A percentile compares a stretch with the other conserved stretches of the same genome.
phyloP scores from a whole-genome alignment of 331 rosid genomes.

The Quercus lobata region DNA sequence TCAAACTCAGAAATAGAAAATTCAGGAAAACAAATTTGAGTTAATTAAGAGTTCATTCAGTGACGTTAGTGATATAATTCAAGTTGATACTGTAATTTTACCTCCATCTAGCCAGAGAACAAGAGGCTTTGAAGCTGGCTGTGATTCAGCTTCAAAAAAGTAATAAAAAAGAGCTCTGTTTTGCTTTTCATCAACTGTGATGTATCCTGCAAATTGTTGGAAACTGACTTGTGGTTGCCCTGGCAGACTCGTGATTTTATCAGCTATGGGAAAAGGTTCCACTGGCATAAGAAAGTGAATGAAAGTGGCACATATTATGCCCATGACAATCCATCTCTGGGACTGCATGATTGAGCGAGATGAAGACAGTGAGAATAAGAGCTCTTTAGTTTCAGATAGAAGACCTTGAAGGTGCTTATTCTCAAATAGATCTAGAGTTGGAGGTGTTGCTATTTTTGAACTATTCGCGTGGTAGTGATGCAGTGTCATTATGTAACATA shows the following conservation, averaged over 20 bases:
- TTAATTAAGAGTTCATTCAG: background rate
- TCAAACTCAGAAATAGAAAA: background rate
- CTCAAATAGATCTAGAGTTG: background rate
- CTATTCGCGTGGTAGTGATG: no score
- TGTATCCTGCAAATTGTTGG: slow-evolving; percentile 32
- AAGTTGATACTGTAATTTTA: background rate
- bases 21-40: background rate
- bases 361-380: background rate
- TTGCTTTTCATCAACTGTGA: slow-evolving; percentile 21
- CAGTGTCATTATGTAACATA: no score
- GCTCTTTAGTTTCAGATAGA: background rate
- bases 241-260: slow-evolving; percentile 16
- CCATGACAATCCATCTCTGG: background rate
- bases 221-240: slow-evolving; percentile 27
- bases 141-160: slow-evolving; percentile 33
- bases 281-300: background rate
- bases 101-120: slow-evolving; percentile 48
- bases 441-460: no score
- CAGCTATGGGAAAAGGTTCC: background rate
- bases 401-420: background rate
- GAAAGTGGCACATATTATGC: background rate
- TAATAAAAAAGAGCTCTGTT: slow-evolving; percentile 37
- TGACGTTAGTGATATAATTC: background rate
- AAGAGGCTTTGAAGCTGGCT: slow-evolving; percentile 32
- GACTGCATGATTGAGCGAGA: background rate